Percentiles rank a stretch among this genome's conserved stretches.
These are phyloP conservation scores for Peronosclerospora sorghi DNA, from an alignment of 352 stramenopile genomes.

Conservation along the genomic window DNA sequence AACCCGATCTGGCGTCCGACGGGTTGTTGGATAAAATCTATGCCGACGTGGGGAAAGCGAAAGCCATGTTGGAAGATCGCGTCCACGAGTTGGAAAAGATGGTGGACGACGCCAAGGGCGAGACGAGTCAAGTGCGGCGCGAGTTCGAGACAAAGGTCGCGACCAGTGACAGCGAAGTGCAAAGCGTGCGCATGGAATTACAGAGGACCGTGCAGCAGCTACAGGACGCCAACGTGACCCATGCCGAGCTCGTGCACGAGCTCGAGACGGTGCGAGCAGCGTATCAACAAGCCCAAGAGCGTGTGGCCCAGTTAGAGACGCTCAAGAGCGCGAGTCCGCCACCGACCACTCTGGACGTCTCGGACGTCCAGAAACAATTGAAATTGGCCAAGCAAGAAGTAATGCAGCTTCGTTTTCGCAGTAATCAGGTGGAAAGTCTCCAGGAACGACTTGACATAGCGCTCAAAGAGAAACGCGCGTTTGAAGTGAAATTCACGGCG, in stretches of 20 bases:
- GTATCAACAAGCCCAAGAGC: slow-evolving; percentile 24
- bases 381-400: slow-evolving; percentile 71
- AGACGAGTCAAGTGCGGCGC: slow-evolving; percentile 35
- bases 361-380: slow-evolving; percentile 59
- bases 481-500: slow-evolving; percentile 71
- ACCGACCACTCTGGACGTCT: slow-evolving; percentile 16
- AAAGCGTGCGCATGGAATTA: slow-evolving; percentile 17
- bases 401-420: slow-evolving; percentile 77
- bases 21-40: slow-evolving; percentile 78
- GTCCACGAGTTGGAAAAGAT: slow-evolving; percentile 45
- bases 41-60: slow-evolving; percentile 69
- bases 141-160: slow-evolving; percentile 18
- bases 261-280: slow-evolving; percentile 15
- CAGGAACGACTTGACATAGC: slow-evolving; percentile 55
- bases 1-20: too few species aligned
- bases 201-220: slow-evolving; percentile 10
- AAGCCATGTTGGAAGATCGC: slow-evolving; percentile 56
- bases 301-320: slow-evolving; percentile 28
- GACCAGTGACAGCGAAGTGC: slow-evolving; percentile 16
- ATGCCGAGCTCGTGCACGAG: slow-evolving; percentile 13
- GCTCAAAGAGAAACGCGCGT: slow-evolving; percentile 68
- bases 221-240: slow-evolving; percentile 1
- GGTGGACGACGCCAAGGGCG: slow-evolving; percentile 30
- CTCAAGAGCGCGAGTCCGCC: slow-evolving; percentile 23
- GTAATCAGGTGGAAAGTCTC: slow-evolving; percentile 64